Conservation (phyloP, 305 asterid genomes). For the Fraxinus angustifolia region DNA sequence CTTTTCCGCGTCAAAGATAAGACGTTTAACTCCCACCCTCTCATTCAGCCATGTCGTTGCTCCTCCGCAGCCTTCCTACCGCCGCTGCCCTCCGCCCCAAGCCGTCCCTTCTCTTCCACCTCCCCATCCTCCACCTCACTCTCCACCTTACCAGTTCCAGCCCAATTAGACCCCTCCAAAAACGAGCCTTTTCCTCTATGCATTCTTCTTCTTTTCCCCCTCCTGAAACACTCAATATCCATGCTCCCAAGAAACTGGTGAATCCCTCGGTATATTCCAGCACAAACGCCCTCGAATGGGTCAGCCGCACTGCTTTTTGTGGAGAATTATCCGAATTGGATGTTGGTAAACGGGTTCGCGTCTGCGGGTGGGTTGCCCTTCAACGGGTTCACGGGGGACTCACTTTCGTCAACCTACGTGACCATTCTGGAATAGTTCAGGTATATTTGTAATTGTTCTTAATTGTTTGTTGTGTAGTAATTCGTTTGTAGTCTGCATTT, state of each 20-base stretch:
- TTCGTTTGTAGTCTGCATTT: not conserved
- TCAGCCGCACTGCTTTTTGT: conserved; percentile 61
- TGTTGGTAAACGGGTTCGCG: conserved; percentile 74
- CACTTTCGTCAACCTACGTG: conserved; percentile 80
- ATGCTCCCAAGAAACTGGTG: conserved; percentile 33
- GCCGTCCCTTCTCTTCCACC: conserved; percentile 29
- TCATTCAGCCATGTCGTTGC: conserved; percentile 51
- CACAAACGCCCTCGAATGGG: conserved; percentile 66
- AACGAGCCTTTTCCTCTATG: conserved; percentile 43
- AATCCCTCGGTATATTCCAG: conserved; percentile 25
- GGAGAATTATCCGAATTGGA: conserved; percentile 70
- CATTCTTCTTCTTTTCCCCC: conserved; percentile 30
- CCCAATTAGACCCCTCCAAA: conserved; percentile 22
- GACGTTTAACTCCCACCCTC: conserved; percentile 13
- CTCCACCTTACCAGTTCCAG: conserved; percentile 29
- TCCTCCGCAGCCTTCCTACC: conserved; percentile 73
- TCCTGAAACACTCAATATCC: conserved; percentile 37
- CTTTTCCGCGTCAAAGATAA: conserved; percentile 24
- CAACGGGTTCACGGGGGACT: conserved; percentile 91
- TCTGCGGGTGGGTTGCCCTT: conserved; percentile 98
- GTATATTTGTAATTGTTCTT: conserved; percentile 23
- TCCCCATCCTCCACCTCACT: conserved; percentile 31
- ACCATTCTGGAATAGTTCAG: conserved; percentile 88
- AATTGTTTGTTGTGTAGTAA: not conserved
- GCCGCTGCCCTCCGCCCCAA: conserved; percentile 50